phyloP scores from a whole-genome alignment of 1,284 basidiomycete genomes.

The Vanrija sp. region DNA sequence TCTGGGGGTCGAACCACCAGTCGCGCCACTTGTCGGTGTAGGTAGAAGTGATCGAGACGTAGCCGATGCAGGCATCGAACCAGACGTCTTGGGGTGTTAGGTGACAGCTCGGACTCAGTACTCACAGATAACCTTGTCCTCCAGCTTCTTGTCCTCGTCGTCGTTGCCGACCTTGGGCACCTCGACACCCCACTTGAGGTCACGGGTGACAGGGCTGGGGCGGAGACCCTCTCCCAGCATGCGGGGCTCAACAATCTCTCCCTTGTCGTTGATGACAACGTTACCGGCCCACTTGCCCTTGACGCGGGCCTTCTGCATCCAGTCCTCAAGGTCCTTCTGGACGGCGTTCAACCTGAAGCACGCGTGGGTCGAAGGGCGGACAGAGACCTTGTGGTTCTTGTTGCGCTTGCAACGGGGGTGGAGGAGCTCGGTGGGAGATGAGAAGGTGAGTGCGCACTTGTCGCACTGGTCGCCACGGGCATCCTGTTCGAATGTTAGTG shows the following conservation, averaged over 20 bases:
- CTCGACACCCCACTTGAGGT: slow-evolving; percentile 94
- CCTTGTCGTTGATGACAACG: slow-evolving; percentile 78
- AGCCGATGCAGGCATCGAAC: slow-evolving; percentile 98
- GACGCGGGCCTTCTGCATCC: slow-evolving; percentile 76
- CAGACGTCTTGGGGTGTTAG: slow-evolving; percentile 64
- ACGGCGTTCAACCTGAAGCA: slow-evolving; percentile 82
- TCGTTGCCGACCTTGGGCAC: slow-evolving; percentile 71
- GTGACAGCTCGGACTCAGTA: slow-evolving; percentile 21
- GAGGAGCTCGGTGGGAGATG: slow-evolving; percentile 86
- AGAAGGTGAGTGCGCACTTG: slow-evolving; percentile 81
- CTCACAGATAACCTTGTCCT: slow-evolving; percentile 93
- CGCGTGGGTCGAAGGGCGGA: slow-evolving; percentile 84
- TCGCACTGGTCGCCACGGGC: slow-evolving; percentile 99
- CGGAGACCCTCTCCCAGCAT: slow-evolving; percentile 74
- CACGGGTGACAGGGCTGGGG: slow-evolving; percentile 88
- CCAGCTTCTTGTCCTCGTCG: slow-evolving; percentile 72
- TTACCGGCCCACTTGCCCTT: slow-evolving; percentile 90
- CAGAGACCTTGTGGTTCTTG: slow-evolving; percentile 70
- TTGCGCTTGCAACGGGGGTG: slow-evolving; percentile 92
- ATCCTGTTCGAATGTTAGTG: slow-evolving; percentile 57
- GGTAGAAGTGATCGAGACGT: slow-evolving; percentile 94
- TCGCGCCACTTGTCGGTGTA: slow-evolving; percentile 92
- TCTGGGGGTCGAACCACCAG: slow-evolving; percentile 95
- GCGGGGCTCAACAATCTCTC: slow-evolving; percentile 85
- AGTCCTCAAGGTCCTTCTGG: slow-evolving; percentile 80